Evolutionary conservation across 129 eudicot species (phyloP), one percentile per base, ranked within the genome.

Genomic region (Gnaphalium uliginosum): DNA sequence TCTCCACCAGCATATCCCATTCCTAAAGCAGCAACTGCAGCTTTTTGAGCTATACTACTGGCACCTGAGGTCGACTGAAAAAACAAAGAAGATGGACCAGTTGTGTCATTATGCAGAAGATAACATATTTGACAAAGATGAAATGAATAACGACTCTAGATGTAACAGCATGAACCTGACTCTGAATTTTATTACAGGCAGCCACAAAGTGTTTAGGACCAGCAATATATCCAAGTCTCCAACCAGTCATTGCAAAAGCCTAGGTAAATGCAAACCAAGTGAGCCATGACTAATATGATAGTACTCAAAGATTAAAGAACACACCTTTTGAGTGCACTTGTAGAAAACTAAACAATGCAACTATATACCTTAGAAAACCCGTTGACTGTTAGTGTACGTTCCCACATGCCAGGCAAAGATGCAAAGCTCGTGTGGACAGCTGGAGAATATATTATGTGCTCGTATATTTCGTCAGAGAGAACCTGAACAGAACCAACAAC

Each of bases 171-270:
- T 29, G 41, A 81, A 93, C 98, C 93, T 93, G 98, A 78, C 98
- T 93, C 78, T 90, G 98, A 76, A 93, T 93, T 86, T 93, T 93
- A 9, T 80, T 80, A 73, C 98, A 93, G 0, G 98, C 98, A 35
- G 93, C 76, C 71, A 90, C 78, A 72, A 93, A 93, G 83, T 93
- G 98, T 80, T 93, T 88, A 54, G 97, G 96, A 74, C 98, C 98
- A 70, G 97, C 98, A 76, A 93, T 61, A 81, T 93, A 93, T 79
- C 98, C 98, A 66, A 93, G 96, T 48, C 98, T 87, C 98, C 98
- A 93, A 71, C 98, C 98, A 72, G 98, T 90, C 98, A 93, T 93
- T 57, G 98, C 98, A 87, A 93, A 93, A 67, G 98, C 96, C 97
- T 93, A 74, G 0, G 22, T 23, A 46, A 77, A 22, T 37, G 22